Evolutionary conservation across 2,329 filamentous ascomycete species (phyloP), one percentile per base, ranked within the genome.

Genomic region (Penicillium sp.): DNA sequence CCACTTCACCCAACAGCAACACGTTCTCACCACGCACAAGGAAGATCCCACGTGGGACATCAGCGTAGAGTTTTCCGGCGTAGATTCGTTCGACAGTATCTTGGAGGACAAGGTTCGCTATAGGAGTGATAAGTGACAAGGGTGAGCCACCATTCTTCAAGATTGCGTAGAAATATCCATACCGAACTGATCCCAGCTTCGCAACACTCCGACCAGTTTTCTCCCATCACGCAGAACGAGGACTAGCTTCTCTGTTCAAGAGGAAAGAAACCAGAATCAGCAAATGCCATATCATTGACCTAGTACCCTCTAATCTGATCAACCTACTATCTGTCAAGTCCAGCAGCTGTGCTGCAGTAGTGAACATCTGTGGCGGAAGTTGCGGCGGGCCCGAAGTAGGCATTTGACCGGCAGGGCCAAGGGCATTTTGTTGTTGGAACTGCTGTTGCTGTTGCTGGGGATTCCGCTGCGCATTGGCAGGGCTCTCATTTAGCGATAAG

Each of bases 171-270:
- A 49, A 49, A 27, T 45, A 49, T 50, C 52, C 81, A 68, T 86
- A 96, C 92, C 93, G 70, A 96, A 97, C 75, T 99, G 94, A 76
- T 99, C 94, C 91, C 94, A 99, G 66, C 90, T 96, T 69, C 94
- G 84, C 64, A 99, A 78, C 45, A 97, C 90, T 27, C 94, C 94
- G 64, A 96, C 89, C 64, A 97, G 81, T 78, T 97, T 97, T 67
- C 93, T 86, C 58, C 95, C 94, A 72, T 99, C 94, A 65, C 94
- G 89, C 53, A 99, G 83, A 45, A 92, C 86, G 54, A 97, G 83
- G 77, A 97, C 86, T 56, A 99, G 86, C 79, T 99, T 99, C 80
- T 99, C 94, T 97, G 73, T 60, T 29, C 9, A 20, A 9, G 8
- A 20, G 29, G 20, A 11, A 44, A 37, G 22, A 40, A 42, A 37